Conservation (phyloP, 257 asterid genomes). For the Coffea eugenioides region DNA sequence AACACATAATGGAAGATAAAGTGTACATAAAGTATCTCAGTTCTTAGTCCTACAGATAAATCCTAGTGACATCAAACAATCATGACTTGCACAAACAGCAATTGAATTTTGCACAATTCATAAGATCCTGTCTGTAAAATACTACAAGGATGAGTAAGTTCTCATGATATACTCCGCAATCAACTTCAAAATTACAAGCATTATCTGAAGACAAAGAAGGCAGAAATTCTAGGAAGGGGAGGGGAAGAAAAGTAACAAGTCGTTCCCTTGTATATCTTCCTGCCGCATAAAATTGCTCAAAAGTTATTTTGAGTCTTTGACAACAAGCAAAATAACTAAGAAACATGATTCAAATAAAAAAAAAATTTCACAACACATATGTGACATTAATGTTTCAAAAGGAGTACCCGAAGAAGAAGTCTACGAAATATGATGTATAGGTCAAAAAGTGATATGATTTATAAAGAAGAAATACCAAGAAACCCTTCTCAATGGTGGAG, state of each 20-base stretch:
- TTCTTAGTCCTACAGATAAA: not conserved
- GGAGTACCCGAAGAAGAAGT: not conserved
- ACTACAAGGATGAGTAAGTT: not conserved
- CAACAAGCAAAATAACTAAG: not conserved
- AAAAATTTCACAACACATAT: no score
- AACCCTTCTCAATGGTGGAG: not conserved
- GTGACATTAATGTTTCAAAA: not conserved
- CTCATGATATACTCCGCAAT: not conserved
- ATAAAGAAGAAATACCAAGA: not conserved
- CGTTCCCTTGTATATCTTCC: not conserved
- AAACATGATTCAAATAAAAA: not conserved
- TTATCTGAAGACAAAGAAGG: not conserved
- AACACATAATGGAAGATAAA: constrained; percentile 8
- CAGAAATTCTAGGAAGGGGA: not conserved
- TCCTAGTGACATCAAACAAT: not conserved
- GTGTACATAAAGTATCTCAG: constrained; percentile 16
- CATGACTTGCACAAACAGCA: not conserved
- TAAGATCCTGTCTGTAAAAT: not conserved
- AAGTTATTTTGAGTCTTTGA: not conserved
- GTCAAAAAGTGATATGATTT: not conserved
- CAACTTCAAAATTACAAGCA: not conserved
- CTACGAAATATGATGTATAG: not conserved
- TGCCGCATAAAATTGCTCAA: not conserved
- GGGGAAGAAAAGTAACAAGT: not conserved
- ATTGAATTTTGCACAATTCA: not conserved